Conservation (phyloP, 2,329 filamentous ascomycete species). For the Fonsecaea erecta region DNA sequence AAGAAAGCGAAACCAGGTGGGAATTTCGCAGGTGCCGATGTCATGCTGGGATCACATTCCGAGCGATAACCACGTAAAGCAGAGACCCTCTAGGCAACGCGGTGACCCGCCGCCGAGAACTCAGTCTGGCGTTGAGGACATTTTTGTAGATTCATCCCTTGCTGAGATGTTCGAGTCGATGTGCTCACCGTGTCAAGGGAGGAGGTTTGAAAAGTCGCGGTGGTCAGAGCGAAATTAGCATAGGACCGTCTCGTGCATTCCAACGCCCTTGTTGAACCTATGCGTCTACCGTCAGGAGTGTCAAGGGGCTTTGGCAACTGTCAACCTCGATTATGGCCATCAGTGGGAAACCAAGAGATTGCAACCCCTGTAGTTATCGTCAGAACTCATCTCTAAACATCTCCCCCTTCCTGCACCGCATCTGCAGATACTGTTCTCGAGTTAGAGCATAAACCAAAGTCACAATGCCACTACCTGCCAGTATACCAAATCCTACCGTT, state of each 20-base stretch:
- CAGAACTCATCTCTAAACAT: background rate
- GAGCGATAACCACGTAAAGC: background rate
- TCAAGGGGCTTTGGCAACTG: background rate
- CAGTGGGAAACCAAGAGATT: background rate
- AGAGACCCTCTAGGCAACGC: background rate
- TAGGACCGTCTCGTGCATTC: background rate
- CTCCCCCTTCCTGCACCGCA: background rate
- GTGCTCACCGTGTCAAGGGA: background rate
- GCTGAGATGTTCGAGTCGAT: background rate
- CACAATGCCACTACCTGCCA: background rate
- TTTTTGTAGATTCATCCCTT: background rate
- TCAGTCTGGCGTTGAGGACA: background rate
- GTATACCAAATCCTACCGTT: background rate
- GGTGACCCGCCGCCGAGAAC: background rate
- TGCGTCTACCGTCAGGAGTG: background rate
- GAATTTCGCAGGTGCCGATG: background rate
- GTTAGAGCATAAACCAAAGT: background rate
- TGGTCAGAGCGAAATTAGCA: background rate
- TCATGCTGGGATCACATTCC: background rate
- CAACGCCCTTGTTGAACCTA: background rate
- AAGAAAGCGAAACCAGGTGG: background rate
- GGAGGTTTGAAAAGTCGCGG: background rate
- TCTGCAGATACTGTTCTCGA: background rate
- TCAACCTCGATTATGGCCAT: background rate
- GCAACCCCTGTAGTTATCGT: background rate